Evolutionary conservation across 1,139 yeast genomes (phyloP), one percentile per base, ranked within the genome.

Genomic region (Williopsis jadinii): DNA sequence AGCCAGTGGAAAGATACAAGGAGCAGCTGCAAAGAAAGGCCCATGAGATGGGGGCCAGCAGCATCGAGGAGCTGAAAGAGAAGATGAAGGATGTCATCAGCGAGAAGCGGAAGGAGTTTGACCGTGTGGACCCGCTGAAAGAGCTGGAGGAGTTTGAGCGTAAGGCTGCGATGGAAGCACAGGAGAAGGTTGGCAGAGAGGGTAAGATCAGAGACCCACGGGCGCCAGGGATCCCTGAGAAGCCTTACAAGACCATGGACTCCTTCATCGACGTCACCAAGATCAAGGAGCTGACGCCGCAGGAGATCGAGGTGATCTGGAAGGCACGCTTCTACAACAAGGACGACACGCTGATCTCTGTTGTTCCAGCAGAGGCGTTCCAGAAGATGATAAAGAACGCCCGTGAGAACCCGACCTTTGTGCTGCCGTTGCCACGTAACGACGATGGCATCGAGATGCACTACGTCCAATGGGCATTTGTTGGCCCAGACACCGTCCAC

Each of bases 381-480:
- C 68, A 80, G 19, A 70, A 68, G 38, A 71, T 92, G 60, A 73
- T 75, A 54, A 68, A 71, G 36, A 75, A 75, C 47, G 95, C 96
- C 0, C 77, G 81, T 54, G 71, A 71, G 51, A 78, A 83, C 59
- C 95, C 96, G 12, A 73, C 78, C 37, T 84, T 84, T 59, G 77
- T 84, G 9, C 67, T 84, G 30, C 94, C 95, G 1, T 62, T 84
- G 39, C 88, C 84, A 11, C 73, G 75, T 51, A 71, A 64, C 28
- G 52, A 48, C 5, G 53, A 51, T 11, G 68, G 87, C 63, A 49
- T 82, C 53, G 98, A 92, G 61, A 73, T 92, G 68, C 97, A 92
- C 59, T 88, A 84, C 59, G 78, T 88, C 14, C 98, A 94, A 64
- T 94, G 98, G 98, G 72, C 80, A 14, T 86, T 88, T 61, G 92